phyloP scores from a whole-genome alignment of 441 rosid species.

The Aleurites moluccanus region DNA sequence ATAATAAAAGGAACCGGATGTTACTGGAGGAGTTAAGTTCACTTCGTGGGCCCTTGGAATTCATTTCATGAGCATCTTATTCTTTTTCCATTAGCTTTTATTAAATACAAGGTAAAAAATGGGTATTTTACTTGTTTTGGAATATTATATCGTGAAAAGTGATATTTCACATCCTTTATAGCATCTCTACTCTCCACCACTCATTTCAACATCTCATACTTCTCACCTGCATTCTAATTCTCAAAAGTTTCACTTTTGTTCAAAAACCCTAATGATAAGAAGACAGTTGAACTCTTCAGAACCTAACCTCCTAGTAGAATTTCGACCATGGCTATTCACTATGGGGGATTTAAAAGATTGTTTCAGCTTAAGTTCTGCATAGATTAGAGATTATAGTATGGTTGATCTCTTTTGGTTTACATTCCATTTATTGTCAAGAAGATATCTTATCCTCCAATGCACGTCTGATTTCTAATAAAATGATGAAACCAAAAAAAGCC shows the following conservation, averaged over 20 bases:
- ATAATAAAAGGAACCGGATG: neutral
- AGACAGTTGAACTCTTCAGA: neutral
- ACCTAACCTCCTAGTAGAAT: neutral
- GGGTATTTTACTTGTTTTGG: neutral
- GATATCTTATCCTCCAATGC: too few relatives aligned
- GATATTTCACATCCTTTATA: neutral
- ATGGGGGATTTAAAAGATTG: neutral
- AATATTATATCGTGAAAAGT: neutral
- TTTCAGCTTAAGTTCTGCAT: neutral
- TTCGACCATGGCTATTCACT: neutral
- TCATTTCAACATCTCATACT: neutral
- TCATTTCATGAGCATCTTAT: neutral
- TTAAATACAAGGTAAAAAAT: neutral
- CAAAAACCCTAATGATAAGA: neutral
- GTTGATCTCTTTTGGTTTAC: neutral
- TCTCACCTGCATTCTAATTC: neutral
- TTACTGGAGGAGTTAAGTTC: neutral
- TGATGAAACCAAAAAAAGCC: neutral
- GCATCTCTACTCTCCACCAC: neutral
- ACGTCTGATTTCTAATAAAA: neutral
- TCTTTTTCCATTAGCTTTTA: neutral
- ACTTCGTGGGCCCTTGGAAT: neutral
- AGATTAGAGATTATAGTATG: too few relatives aligned
- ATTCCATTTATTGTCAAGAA: too few relatives aligned
- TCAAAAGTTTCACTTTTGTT: neutral